Base-by-base conservation (phyloP, 805 yeast genomes). In the Grigorovia yakushimaensis region DNA sequence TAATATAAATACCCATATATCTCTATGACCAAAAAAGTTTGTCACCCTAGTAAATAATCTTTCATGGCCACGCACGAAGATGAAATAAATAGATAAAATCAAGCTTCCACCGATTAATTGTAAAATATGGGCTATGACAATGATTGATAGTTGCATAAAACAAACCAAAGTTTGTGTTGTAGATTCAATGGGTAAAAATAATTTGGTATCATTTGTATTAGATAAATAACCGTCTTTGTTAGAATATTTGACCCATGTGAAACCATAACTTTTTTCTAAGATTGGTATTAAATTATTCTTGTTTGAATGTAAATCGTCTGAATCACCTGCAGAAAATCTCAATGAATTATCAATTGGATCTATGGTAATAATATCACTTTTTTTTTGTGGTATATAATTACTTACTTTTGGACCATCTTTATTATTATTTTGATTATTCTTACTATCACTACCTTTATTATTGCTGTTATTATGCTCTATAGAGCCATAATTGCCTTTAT, bases 71-170 rank as follows among this genome's bases (percentile, higher is more conserved):
- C 71, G 71, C 1, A 67, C 68, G 51, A 67, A 71, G 37, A 69
- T 67, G 61, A 70, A 69, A 46, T 70, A 65, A 13, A 69, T 67
- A 30, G 73, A 69, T 18, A 67, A 49, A 2, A 69, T 50, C 22
- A 69, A 53, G 1, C 67, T 47, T 41, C 66, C 60, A 0, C 73
- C 74, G 21, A 66, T 59, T 41, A 54, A 21, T 17, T 39, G 39
- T 11, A 45, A 40, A 11, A 45, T 45, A 30, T 30, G 33, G 7
- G 39, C 10, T 20, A 21, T 20, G 19, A 33, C 6, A 4, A 42
- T 5, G 5, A 42, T 15, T 8, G 20, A 3, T 8, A 30, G 33
- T 33, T 51, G 44, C 2, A 46, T 17, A 27, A 57, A 39, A 13
- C 21, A 37, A 11, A 22, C 13, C 11, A 15, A 19, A 13, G 33